Conservation (phyloP, 768 basidiomycete genomes). For the Amanita thiersii region DNA sequence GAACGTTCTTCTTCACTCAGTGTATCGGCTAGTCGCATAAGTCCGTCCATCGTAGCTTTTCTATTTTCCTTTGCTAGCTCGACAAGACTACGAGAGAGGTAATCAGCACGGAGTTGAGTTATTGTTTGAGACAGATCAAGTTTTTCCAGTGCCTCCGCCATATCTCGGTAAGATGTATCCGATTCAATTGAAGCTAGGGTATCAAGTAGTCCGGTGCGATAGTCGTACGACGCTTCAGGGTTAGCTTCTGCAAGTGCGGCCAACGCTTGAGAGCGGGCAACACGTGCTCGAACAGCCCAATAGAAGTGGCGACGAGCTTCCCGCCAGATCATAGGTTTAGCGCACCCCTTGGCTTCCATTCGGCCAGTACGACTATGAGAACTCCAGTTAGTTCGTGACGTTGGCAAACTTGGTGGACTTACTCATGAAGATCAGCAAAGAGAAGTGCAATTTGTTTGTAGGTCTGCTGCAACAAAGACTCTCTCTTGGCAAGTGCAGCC, state of each 20-base stretch:
- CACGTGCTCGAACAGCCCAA: slow-evolving; percentile 83
- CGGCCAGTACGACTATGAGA: slow-evolving; percentile 76
- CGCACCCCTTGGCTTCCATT: slow-evolving; percentile 97
- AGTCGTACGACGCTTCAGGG: slow-evolving; percentile 60
- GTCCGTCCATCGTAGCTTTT: slow-evolving; percentile 67
- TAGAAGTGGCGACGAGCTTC: slow-evolving; percentile 86
- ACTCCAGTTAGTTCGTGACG: slow-evolving; percentile 9
- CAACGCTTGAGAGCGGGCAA: slow-evolving; percentile 61
- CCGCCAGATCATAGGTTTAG: slow-evolving; percentile 81
- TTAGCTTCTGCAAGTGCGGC: slow-evolving; percentile 59
- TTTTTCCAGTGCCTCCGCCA: slow-evolving; percentile 61
- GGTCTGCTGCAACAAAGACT: slow-evolving; percentile 74
- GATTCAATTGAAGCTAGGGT: slow-evolving; percentile 50
- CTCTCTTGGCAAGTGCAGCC: slow-evolving; percentile 64
- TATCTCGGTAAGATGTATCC: slow-evolving; percentile 43
- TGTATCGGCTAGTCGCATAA: slow-evolving; percentile 64
- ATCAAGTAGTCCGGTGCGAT: slow-evolving; percentile 57
- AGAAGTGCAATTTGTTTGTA: slow-evolving; percentile 92
- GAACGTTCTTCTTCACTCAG: slow-evolving; percentile 69
- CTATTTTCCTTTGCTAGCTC: slow-evolving; percentile 66
- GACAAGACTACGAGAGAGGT: slow-evolving; percentile 58
- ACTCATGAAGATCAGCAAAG: slow-evolving; percentile 97
- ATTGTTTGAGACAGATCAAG: slow-evolving; percentile 59
- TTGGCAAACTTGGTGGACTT: slow-evolving; percentile 23
- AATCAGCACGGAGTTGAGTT: slow-evolving; percentile 59